A percentile compares a stretch with the other conserved stretches of the same genome.
Evolutionary conservation across 1,284 basidiomycete species (phyloP).

Genomic region (Caloboletus firmus): DNA sequence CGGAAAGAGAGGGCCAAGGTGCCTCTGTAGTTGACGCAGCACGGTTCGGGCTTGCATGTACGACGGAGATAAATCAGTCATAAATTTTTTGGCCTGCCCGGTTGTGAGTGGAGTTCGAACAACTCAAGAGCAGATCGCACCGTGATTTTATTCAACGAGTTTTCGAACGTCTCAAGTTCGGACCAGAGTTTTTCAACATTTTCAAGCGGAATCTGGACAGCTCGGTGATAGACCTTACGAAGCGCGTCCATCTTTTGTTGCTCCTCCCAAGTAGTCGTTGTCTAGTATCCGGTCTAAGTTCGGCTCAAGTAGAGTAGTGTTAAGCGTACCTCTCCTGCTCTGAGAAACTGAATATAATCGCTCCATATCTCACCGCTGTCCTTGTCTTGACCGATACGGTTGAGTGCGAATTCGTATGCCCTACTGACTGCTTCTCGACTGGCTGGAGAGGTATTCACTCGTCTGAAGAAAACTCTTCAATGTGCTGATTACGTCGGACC

Average conservation of each 20-base stretch:
- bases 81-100: slow-evolving; percentile 88
- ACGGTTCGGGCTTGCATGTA: slow-evolving; percentile 95
- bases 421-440: slow-evolving; percentile 77
- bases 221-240: slow-evolving; percentile 90
- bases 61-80: slow-evolving; percentile 78
- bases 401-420: slow-evolving; percentile 93
- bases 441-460: slow-evolving; percentile 53
- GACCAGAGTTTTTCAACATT: slow-evolving; percentile 95
- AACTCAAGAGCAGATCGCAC: slow-evolving; percentile 38
- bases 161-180: slow-evolving; percentile 94
- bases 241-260: slow-evolving; percentile 95
- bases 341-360: slow-evolving; percentile 84
- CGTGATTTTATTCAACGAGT: slow-evolving; percentile 85
- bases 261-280: slow-evolving; percentile 87
- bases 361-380: slow-evolving; percentile 75
- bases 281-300: slow-evolving; percentile 38
- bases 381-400: slow-evolving; percentile 85
- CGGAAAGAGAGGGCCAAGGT: slow-evolving; percentile 65
- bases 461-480: slow-evolving; percentile 39
- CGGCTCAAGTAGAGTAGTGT: slow-evolving; percentile 4
- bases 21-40: slow-evolving; percentile 79
- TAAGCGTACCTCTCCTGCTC: slow-evolving; percentile 66
- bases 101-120: slow-evolving; percentile 10
- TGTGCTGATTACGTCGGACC: slow-evolving; percentile 1
- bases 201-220: slow-evolving; percentile 90